Evolutionary conservation across 768 basidiomycete genomes (phyloP), one percentile per base, ranked within the genome.

Genomic region (Coprinellus aureogranulatus): DNA sequence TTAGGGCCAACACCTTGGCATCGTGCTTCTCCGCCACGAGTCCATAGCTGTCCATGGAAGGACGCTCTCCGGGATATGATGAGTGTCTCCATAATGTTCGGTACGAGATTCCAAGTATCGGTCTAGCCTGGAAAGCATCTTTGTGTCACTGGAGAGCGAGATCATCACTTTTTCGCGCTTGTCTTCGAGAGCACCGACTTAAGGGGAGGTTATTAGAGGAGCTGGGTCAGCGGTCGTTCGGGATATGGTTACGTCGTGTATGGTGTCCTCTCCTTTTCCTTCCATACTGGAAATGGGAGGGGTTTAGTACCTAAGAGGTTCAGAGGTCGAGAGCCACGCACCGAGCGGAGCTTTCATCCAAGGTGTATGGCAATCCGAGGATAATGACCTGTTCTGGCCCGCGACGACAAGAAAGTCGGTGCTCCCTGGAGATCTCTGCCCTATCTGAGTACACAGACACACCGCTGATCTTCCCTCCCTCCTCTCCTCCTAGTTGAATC

Each of bases 181-280:
- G 1, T 45, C 23, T 18, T 60, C 11, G 2, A 79, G 69, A 0
- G 49, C 67, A 1, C 57, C 39, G 16, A 77, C 65, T 1, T 55
- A 57, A 0, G 70, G 62, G 0, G 76, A 74, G 1, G 72, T 65
- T 3, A 57, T 65, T 1, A 61, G 60, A 8, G 46, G 12, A 8
- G 62, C 40, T 4, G 66, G 60, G 9, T 5, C 16, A 8, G 57
- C 56, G n/a, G 66, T 55, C 20, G 63, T 54, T 0, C 25, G 48
- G 2, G 71, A 72, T 31, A 77, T 60, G 16, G 72, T 69, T 1
- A 80, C 77, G 58, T 79, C 78, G 44, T 79, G 76, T 41, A 81
- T 80, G 1, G 75, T 77, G 4, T 76, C 78, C 42, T 64, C 60
- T 16, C 78, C 77, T 22, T 69, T 62, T 10, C 78, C 79, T 64